Base-by-base conservation (phyloP, 179 eudicot species). In the Beta macrorhiza region DNA sequence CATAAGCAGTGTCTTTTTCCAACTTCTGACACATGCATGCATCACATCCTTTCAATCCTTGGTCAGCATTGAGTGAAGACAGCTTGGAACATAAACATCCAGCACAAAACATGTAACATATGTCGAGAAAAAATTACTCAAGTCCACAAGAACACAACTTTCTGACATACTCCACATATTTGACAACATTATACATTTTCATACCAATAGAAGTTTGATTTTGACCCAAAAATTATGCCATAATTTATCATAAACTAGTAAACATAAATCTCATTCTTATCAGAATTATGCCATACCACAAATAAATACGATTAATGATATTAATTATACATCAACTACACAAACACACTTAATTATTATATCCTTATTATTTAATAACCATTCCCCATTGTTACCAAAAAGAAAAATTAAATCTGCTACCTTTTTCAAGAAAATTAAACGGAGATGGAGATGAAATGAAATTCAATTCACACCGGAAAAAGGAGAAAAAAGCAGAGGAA, bases 111-210 rank as follows among this genome's bases (percentile, higher is more conserved):
- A 68, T 29, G n/a, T 2, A 37, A 68, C 47, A 1, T 37, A 37
- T 3, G 42, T 37, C 42, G 42, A 68, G 29, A 1, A 5, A 61
- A n/a, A 61, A 6, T 19, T 61, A 61, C 25, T n/a, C 20, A 61
- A 22, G 8, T 61, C 65, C 47, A 72, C 69, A 80, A 62, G 64
- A 32, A 37, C n/a, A 16, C 68, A 75, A 76, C 47, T 29, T 74
- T 56, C 13, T 4, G 29, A 25, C 64, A 55, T 6, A 56, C 20
- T 74, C 58, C 49, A 67, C 20, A 32, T 67, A 45, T 13, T 32
- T 29, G 42, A 45, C 44, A 67, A 13, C 32, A 67, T 4, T 13
- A 67, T 8, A 61, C 29, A 5, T 13, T 5, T n/a, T 61, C 65
- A 67, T 0, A 67, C 45, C 70, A 0, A 67, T 14, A 67, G 7